Evolutionary conservation across 176 grass and related monocot genomes (phyloP).

Genomic region (Hordeum vulgare): DNA sequence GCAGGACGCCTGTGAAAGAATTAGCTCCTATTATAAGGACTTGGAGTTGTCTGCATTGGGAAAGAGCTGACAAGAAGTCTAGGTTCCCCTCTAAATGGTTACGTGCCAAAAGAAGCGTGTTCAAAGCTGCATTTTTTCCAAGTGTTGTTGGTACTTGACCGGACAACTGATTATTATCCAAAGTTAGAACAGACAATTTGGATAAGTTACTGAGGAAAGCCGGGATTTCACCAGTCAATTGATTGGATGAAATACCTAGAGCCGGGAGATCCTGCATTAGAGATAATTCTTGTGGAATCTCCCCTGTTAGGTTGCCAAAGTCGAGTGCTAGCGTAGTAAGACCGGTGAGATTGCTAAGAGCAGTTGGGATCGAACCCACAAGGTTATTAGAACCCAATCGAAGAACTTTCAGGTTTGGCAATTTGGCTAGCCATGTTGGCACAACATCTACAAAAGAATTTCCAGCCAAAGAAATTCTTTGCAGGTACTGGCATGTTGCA

Average conservation of each 20-base stretch:
- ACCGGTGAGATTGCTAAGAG: too few relatives aligned
- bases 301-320: background rate
- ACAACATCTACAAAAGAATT: background rate
- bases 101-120: background rate
- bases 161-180: background rate
- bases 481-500: background rate
- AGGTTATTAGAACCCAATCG: background rate
- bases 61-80: background rate
- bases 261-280: background rate
- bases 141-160: background rate
- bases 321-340: background rate
- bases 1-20: background rate
- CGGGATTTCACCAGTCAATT: background rate
- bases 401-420: background rate
- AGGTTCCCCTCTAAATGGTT: background rate
- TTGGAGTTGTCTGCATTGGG: background rate
- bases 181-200: background rate
- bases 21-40: rapidly evolving
- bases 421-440: background rate
- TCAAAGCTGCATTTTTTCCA: background rate
- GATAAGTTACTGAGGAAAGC: background rate
- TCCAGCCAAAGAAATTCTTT: background rate
- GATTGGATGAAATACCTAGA: background rate
- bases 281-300: background rate
- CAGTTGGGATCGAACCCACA: background rate